Evolutionary conservation across 768 basidiomycete species (phyloP), one percentile per base, ranked within the genome.

Genomic region (Stropharia rugosoannulata): DNA sequence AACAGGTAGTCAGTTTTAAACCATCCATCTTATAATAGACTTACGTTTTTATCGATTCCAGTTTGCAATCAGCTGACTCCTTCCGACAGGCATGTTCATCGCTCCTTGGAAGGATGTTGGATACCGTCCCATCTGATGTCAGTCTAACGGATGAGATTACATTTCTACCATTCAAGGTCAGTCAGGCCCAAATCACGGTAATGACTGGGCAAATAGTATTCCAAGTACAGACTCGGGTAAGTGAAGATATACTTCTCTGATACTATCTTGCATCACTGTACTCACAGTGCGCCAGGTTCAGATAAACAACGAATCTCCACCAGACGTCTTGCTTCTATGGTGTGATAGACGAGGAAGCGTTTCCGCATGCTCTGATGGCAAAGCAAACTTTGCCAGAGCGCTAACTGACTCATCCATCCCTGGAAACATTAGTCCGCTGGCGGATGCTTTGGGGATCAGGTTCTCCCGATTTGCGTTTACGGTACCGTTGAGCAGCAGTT

Each of bases 1-100:
- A 63, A 65, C 27, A 68, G 68, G 77, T 73, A 51, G 22, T 22
- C 22, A 22, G 4, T 22, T 22, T 4, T 22, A 22, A 22, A 4
- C 22, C 22, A 22, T 4, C 22, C 4, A 22, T 22, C 22, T 4
- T 22, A 22, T 4, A 22, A 22, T 22, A 22, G 1, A 22, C 22
- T 22, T 22, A 22, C 4, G 22, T 22, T 22, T 22, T 4, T 22
- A 22, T 4, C 22, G 22, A 4, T 22, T 22, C 4, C 22, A 22
- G 22, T 22, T 4, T 22, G 22, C 22, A 22, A 22, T 22, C 22
- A 22, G 22, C 22, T 22, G 22, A 22, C 22, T 22, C 22, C 22
- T 22, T 22, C 22, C 22, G 22, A 22, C 22, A 22, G 22, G 22
- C 11, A 61, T 32, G 15, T 10, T 38, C 7, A 4, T 3, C 13